Evolutionary conservation across 2,329 filamentous ascomycete genomes (phyloP).

Genomic region (Aspergillus transmontanensis): DNA sequence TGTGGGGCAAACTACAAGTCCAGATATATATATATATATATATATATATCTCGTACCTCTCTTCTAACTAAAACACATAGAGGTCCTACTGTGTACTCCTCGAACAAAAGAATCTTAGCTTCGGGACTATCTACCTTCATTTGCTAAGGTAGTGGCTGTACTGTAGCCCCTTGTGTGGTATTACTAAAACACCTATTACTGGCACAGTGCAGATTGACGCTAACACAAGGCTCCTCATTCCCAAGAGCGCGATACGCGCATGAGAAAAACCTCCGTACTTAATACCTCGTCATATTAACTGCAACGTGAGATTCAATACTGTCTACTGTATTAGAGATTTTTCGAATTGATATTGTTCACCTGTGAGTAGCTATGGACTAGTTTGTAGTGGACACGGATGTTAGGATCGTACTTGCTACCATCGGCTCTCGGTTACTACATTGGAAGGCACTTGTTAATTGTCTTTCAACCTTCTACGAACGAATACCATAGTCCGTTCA

Average conservation of each 20-base stretch:
- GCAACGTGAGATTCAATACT: neutral
- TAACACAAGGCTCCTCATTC: neutral
- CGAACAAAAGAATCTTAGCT: neutral
- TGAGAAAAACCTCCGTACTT: neutral
- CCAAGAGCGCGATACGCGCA: neutral
- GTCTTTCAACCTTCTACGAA: neutral
- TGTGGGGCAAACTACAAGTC: neutral
- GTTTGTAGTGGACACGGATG: too few species aligned
- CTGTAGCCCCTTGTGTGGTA: neutral
- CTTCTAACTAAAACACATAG: neutral
- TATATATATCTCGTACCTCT: neutral
- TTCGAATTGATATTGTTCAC: neutral
- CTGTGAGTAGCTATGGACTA: neutral
- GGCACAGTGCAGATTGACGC: neutral
- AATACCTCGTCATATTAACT: neutral
- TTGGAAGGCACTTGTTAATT: neutral
- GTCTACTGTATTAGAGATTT: neutral
- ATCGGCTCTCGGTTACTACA: neutral
- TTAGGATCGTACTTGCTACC: too few species aligned
- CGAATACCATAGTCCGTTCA: neutral
- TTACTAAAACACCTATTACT: neutral
- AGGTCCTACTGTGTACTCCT: neutral
- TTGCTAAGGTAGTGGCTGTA: neutral
- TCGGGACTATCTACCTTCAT: neutral
- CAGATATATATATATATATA: neutral